These are phyloP conservation scores for Niebla homalea DNA, from an alignment of 495 filamentous ascomycete species.

Conservation along the genomic window DNA sequence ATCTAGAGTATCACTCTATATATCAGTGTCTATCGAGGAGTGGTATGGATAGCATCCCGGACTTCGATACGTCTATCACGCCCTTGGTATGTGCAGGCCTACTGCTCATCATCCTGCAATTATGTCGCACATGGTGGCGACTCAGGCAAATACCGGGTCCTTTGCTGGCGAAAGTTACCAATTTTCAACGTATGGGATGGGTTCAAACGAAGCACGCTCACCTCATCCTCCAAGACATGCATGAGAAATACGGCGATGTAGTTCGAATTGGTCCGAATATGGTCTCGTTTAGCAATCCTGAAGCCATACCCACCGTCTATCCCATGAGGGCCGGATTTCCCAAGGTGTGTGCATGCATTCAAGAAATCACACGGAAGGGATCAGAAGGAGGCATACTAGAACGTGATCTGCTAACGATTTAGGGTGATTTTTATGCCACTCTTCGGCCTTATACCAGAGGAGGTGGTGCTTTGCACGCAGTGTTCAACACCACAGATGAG, in stretches of 20 bases:
- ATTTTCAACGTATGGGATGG: slow-evolving; percentile 25
- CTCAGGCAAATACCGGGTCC: slow-evolving; percentile 31
- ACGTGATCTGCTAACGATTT: slow-evolving; percentile 10
- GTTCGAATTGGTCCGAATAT: slow-evolving; percentile 45
- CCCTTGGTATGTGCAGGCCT: not conserved
- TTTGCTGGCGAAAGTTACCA: slow-evolving; percentile 27
- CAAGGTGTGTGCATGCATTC: slow-evolving; percentile 20
- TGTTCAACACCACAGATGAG: slow-evolving; percentile 35
- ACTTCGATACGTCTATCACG: not conserved
- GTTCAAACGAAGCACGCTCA: slow-evolving; percentile 20
- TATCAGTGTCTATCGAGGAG: not conserved
- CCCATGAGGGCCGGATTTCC: slow-evolving; percentile 15
- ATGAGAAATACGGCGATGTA: slow-evolving; percentile 37
- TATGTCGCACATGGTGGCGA: slow-evolving; percentile 5
- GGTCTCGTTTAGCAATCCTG: slow-evolving; percentile 35
- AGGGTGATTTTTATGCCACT: slow-evolving; percentile 22
- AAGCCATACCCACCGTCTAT: slow-evolving; percentile 34
- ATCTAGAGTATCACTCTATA: not conserved
- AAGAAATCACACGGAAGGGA: slow-evolving; percentile 10
- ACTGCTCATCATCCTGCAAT: not conserved
- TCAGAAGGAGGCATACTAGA: not conserved
- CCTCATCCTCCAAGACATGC: slow-evolving; percentile 24
- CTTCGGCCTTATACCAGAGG: slow-evolving; percentile 15
- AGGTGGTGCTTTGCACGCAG: slow-evolving; percentile 7
- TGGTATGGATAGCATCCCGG: not conserved